Evolutionary conservation across 2,329 filamentous ascomycete species (phyloP), one percentile per base, ranked within the genome.

Genomic region (Blastomyces emzantsi): DNA sequence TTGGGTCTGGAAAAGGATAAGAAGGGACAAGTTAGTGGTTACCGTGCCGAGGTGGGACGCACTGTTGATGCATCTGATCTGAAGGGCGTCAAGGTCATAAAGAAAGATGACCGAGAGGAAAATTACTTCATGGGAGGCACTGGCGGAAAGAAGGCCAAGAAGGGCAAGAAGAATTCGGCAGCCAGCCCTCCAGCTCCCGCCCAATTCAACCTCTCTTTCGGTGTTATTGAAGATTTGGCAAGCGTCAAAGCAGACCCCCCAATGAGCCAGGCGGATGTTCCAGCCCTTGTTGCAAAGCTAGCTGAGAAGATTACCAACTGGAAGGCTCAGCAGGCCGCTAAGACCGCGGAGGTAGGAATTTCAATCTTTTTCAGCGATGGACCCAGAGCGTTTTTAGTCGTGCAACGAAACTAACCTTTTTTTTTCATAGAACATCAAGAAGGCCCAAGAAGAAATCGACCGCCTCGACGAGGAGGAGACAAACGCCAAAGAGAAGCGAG

Each of bases 401-500:
- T 28, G 36, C 52, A 60, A 39, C 52, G 59, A 41, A 64, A 9
- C 64, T 66, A 41, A 66, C 65, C 13, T 59, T 41, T 6, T 41
- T 6, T 36, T 22, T 11, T 25, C 17, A 36, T 72, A 97, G 94
- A 99, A 99, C 82, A 88, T 97, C 66, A 90, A 91, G 67, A 96
- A 97, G 79, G 94, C 94, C 66, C 89, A 96, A 82, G 93, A 93
- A 78, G 92, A 97, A 77, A 95, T 99, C 67, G 90, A 92, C 74
- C 87, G 87, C 69, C 85, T 97, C 54, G 85, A 87, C 70, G 80
- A 83, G 63, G 93, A 97, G 74, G 86, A 87, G 63, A 81, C 84
- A 67, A 66, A 81, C 81, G 67, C 77, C 78, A 67, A 78, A 76
- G 66, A 78, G 75, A 68, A 66, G 45, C 63, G 78, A 73, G 47